Percentiles rank a stretch among this genome's conserved stretches.
Conservation (phyloP, 345 rosid genomes). For the Populus euphratica region DNA sequence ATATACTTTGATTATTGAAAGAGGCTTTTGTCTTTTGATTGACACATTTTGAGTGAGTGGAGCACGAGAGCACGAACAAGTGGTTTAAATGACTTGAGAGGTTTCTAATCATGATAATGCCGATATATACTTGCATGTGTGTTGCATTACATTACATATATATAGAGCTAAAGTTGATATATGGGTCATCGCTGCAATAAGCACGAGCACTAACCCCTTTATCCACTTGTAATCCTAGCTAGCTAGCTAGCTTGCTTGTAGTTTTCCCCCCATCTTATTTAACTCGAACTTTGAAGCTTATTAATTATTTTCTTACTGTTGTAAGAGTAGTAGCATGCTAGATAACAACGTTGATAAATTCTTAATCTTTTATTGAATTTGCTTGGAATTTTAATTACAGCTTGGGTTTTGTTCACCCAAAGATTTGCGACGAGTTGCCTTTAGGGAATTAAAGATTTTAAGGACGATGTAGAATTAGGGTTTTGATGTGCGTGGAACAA, state of each 20-base stretch:
- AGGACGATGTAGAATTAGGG: neutral
- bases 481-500: neutral
- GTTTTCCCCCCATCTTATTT: neutral
- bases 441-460: neutral
- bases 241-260: too few species aligned
- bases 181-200: neutral
- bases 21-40: constrained; percentile 1
- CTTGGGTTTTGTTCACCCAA: neutral
- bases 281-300: neutral
- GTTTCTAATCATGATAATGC: constrained; percentile 3
- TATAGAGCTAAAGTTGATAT: neutral
- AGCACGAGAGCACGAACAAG: constrained; percentile 14
- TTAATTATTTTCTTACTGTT: neutral
- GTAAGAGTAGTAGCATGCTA: neutral
- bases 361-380: neutral
- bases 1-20: neutral
- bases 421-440: neutral
- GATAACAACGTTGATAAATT: neutral
- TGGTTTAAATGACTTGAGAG: constrained; percentile 11
- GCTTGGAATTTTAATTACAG: neutral
- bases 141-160: neutral
- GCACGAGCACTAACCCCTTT: neutral
- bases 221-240: neutral
- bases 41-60: constrained; percentile 10
- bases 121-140: neutral